Conservation (phyloP, 148 eudicot genomes). For the Nyssa sinensis region DNA sequence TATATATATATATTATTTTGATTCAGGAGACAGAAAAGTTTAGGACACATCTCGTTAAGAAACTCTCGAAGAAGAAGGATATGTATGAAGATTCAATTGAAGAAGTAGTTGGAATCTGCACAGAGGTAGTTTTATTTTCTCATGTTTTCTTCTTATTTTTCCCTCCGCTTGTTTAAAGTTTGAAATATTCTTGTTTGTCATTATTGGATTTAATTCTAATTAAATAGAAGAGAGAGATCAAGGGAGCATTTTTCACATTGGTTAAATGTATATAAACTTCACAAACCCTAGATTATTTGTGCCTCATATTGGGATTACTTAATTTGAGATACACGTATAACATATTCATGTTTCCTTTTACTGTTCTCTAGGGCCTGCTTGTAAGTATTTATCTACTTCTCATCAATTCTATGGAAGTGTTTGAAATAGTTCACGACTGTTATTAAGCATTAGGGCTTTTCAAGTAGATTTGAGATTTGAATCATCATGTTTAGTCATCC, state of each 20-base stretch:
- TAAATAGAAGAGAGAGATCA: too few species aligned
- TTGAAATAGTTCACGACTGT: not conserved
- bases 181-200: not conserved
- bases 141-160: not conserved
- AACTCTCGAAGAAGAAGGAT: slow-evolving; percentile 65
- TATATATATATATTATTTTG: too few species aligned
- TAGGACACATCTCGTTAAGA: slow-evolving; percentile 47
- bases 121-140: slow-evolving; percentile 43
- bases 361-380: not conserved
- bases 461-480: too few species aligned
- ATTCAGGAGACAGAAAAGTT: slow-evolving; percentile 84
- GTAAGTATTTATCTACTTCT: not conserved
- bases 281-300: too few species aligned
- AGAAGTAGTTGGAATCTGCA: slow-evolving; percentile 70
- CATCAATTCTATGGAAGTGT: not conserved
- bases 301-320: too few species aligned
- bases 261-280: too few species aligned
- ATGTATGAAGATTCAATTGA: slow-evolving; percentile 67
- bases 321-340: too few species aligned
- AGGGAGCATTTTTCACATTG: too few species aligned
- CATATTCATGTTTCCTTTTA: too few species aligned
- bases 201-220: not conserved
- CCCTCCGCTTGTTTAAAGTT: not conserved
- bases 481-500: too few species aligned
- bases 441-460: not conserved